Base-by-base conservation (phyloP, 768 basidiomycete genomes). In the Leccinellum luteum region DNA sequence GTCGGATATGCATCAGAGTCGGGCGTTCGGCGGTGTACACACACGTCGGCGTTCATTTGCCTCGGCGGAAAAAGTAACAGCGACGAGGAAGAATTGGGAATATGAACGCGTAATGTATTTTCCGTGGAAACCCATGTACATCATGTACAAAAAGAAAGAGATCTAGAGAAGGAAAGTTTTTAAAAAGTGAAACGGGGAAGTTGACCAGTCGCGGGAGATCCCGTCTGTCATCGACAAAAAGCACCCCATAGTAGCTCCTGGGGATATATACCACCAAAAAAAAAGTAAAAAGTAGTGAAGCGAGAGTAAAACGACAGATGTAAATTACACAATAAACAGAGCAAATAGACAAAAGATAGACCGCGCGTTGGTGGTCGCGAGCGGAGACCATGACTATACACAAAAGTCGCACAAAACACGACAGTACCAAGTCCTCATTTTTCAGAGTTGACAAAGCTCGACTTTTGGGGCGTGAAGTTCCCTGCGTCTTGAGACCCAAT, bases 401-500 rank as follows among this genome's bases (percentile, higher is more conserved):
- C n/a, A 1, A 45, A n/a, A 23, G 6, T 6, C 6, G 9, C 21
- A 23, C n/a, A 21, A 15, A 47, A 21, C 2, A 44, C 3, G 21
- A 15, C 4, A 25, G 23, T 23, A 38, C 5, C 9, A 17, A 43
- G 30, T 12, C 9, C 27, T 62, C 48, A 71, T 56, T 73, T 71
- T 51, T 71, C 70, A 15, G 69, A 69, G 51, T 68, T 58, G 0
- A 48, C 56, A 51, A 73, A 72, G 38, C 60, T 70, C 35, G 63
- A 67, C 38, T 61, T 63, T 35, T 64, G 66, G 6, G 64, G 66
- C 30, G 69, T 69, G 47, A 62, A 59, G 8, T 34, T 48, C 41
- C 58, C 69, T 35, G 62, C 68, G 14, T 70, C 71, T 25, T 66
- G 66, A 1, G 74, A 72, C 38, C 72, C 75, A 38, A 74, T 61